Evolutionary conservation across 192 early-diverging fungal species (phyloP).

Genomic region (Backusella tarrabulga): DNA sequence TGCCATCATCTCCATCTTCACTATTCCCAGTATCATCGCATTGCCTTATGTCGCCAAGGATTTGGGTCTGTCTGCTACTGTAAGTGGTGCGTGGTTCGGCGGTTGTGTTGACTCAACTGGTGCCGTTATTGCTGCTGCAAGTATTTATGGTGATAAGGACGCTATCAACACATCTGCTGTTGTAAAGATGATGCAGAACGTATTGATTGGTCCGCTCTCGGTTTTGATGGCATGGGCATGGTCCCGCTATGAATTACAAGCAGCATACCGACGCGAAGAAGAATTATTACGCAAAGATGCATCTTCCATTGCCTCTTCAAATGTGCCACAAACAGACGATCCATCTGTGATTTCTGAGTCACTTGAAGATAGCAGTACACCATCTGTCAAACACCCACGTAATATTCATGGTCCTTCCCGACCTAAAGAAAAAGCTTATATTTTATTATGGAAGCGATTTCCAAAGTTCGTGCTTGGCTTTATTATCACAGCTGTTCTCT

Average conservation of each 20-base stretch:
- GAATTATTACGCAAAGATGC: background rate
- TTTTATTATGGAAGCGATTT: slow-evolving; percentile 47
- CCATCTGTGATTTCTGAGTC: background rate
- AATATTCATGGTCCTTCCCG: slow-evolving; percentile 9
- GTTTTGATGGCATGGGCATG: slow-evolving; percentile 48
- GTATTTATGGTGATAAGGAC: slow-evolving; percentile 44
- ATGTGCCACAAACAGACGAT: background rate
- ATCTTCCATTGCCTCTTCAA: background rate
- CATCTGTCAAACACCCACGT: slow-evolving; percentile 4
- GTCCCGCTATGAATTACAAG: slow-evolving; percentile 38
- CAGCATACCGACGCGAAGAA: slow-evolving; percentile 16
- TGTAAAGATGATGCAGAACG: slow-evolving; percentile 55
- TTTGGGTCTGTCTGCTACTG: slow-evolving; percentile 35
- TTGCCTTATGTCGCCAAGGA: slow-evolving; percentile 51
- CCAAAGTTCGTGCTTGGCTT: slow-evolving; percentile 55
- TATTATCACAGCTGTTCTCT: slow-evolving; percentile 44
- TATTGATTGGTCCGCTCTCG: slow-evolving; percentile 52
- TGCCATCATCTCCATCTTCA: slow-evolving; percentile 56
- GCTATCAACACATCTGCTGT: slow-evolving; percentile 51
- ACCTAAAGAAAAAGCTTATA: slow-evolving; percentile 28
- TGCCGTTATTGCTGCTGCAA: slow-evolving; percentile 52
- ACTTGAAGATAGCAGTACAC: background rate
- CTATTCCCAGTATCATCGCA: slow-evolving; percentile 52
- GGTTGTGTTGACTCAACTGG: slow-evolving; percentile 57
- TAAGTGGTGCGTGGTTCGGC: slow-evolving; percentile 54